Percentiles rank a stretch among this genome's conserved stretches.
phyloP scores from a whole-genome alignment of 2,329 filamentous ascomycete species.

The Microcyclosporella mali region DNA sequence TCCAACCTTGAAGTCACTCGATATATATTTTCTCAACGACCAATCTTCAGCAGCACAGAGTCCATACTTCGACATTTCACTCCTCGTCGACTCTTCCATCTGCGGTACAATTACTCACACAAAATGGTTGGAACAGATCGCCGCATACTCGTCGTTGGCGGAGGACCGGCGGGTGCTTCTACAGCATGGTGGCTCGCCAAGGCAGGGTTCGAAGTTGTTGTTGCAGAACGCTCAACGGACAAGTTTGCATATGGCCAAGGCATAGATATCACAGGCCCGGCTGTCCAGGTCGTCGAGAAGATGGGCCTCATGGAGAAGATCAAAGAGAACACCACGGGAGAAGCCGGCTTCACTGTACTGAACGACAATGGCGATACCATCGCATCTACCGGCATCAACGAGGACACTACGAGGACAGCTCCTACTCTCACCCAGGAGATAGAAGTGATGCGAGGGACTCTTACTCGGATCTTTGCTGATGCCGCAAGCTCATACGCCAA shows the following conservation, averaged over 20 bases:
- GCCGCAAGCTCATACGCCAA: constrained; percentile 12
- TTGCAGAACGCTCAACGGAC: constrained; percentile 14
- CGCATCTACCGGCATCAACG: constrained; percentile 10
- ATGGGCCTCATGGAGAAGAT: constrained; percentile 26
- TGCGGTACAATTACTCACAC: too few species aligned
- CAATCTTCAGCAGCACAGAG: too few species aligned
- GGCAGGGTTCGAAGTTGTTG: constrained; percentile 15
- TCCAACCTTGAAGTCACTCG: too few species aligned
- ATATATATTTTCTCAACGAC: too few species aligned
- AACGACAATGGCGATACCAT: constrained; percentile 21
- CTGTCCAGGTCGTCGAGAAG: constrained; percentile 19
- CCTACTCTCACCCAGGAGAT: constrained; percentile 19
- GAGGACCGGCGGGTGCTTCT: constrained; percentile 31
- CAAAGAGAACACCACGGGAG: constrained; percentile 22
- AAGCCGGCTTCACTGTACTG: constrained; percentile 24
- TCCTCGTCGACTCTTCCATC: too few species aligned
- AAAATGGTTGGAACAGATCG: constrained; percentile 3
- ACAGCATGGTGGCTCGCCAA: constrained; percentile 34
- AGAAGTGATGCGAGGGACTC: constrained; percentile 43
- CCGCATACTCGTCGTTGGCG: constrained; percentile 11
- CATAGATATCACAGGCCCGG: constrained; percentile 25
- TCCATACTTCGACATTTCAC: too few species aligned
- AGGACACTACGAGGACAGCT: constrained; percentile 3
- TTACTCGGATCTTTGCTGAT: constrained; percentile 41
- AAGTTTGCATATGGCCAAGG: constrained; percentile 23